Evolutionary conservation across 2,329 filamentous ascomycete species (phyloP).

Genomic region (Corniculantispora saksenae): DNA sequence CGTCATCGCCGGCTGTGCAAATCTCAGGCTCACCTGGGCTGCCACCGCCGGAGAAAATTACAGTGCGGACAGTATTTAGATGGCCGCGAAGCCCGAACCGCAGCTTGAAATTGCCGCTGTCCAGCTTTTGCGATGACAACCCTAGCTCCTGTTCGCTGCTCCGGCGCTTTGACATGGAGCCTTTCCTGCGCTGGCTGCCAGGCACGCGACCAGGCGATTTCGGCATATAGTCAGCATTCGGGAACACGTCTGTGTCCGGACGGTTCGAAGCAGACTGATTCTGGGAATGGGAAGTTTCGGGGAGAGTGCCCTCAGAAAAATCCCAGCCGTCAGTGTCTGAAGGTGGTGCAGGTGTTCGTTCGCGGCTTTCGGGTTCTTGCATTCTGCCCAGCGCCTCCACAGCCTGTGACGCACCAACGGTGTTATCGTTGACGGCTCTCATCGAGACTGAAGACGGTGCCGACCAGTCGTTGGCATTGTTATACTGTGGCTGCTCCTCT

Average conservation of each 20-base stretch:
- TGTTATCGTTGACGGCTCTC: conserved; percentile 36
- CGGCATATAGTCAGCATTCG: conserved; percentile 74
- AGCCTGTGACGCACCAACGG: conserved; percentile 38
- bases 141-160: conserved; percentile 68
- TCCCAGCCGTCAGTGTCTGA: conserved; percentile 81
- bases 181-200: conserved; percentile 75
- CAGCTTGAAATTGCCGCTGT: conserved; percentile 83
- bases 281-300: conserved; percentile 53
- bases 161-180: conserved; percentile 71
- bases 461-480: conserved; percentile 38
- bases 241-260: conserved; percentile 86
- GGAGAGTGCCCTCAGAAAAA: conserved; percentile 77
- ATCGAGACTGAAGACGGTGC: conserved; percentile 35
- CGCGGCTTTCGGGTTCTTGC: conserved; percentile 44
- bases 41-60: conserved; percentile 95
- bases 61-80: conserved; percentile 87
- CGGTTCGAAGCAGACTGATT: conserved; percentile 57
- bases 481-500: conserved; percentile 48
- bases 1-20: conserved; percentile 93
- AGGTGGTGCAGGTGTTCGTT: conserved; percentile 45
- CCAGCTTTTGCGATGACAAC: conserved; percentile 57
- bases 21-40: conserved; percentile 96
- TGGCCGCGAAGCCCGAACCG: conserved; percentile 90
- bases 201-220: conserved; percentile 76
- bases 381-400: conserved; percentile 40